These are phyloP conservation scores for Apiospora kogelbergensis DNA, from an alignment of 2,329 filamentous ascomycete species.

Conservation along the genomic window DNA sequence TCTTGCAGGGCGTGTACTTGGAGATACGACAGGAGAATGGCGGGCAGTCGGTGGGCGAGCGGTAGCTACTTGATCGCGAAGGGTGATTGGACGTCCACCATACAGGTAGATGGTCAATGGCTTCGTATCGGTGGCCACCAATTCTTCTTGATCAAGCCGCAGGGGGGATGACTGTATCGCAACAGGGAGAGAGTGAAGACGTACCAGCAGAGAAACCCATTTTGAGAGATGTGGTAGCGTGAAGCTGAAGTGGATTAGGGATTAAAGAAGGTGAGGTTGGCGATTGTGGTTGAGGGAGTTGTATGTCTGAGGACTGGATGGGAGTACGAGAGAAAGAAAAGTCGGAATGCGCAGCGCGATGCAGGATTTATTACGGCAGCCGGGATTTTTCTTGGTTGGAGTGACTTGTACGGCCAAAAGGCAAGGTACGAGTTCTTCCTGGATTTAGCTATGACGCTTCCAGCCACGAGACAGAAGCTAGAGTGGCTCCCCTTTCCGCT, in stretches of 20 bases:
- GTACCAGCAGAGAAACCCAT: slow-evolving; percentile 46
- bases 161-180: slow-evolving; percentile 17
- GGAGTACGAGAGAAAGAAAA: slow-evolving; percentile 13
- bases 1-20: not conserved
- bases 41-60: not conserved
- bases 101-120: slow-evolving; percentile 25
- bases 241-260: slow-evolving; percentile 28
- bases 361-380: slow-evolving; percentile 7
- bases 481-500: slow-evolving; percentile 3
- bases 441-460: slow-evolving; percentile 8
- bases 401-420: not conserved
- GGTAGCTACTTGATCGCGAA: not conserved
- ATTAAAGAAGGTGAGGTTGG: slow-evolving; percentile 21
- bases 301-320: not conserved
- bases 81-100: not conserved
- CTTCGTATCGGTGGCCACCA: slow-evolving; percentile 14
- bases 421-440: not conserved
- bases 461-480: slow-evolving; percentile 7
- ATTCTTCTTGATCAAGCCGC: not conserved
- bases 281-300: slow-evolving; percentile 10
- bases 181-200: slow-evolving; percentile 25
- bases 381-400: slow-evolving; percentile 4
- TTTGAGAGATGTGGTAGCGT: slow-evolving; percentile 36
- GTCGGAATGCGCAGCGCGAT: not conserved
- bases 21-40: not conserved